Evolutionary conservation across 139 green algal genomes (phyloP), one percentile per base, ranked within the genome.

Genomic region (Coccomyxa sp.): DNA sequence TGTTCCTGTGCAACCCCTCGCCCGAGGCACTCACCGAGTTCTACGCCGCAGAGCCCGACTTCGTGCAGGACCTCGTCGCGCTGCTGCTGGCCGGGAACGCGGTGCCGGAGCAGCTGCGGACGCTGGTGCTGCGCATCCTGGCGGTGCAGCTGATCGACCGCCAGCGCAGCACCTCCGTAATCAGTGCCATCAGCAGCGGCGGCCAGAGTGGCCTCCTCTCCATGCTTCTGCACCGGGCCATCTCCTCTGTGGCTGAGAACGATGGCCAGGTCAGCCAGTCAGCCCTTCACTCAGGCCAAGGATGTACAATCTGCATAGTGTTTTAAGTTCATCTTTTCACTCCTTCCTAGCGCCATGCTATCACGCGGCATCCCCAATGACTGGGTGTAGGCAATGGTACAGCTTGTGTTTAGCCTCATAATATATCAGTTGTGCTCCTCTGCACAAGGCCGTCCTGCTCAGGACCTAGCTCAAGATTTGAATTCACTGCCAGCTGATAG

Each of bases 111-210:
- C 78, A 88, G 16, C 80, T 98, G 41, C 86, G 92, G 41, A 90
- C 86, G 7, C 84, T 94, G 10, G 92, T 92, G 7, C 80, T 98
- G 70, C 84, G 89, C 27, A 83, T 85, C 1, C 86, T 94, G 58
- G 85, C 90, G 6, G 90, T 82, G 39, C 91, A 95, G 86, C 83
- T 95, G 55, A 74, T 89, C 54, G 94, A 98, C 84, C 88, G 94
- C 36, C 72, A 82, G 10, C 86, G 91, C 18, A 91, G 94, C 81
- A 54, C 68, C 10, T 68, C 76, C 7, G 89, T 98, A 18, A 89
- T 96, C 27, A 81, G 81, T 39, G 86, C 88, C 34, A 85, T 97
- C 39, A 86, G 85, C 58, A 77, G 84, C 0, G 93, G 94, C 14
- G 93, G 90, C 31, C 89, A 94, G 74, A 85, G 78, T 39, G 92